Evolutionary conservation across 192 early-diverging fungal species (phyloP), one percentile per base, ranked within the genome.

Genomic region (Allomyces javanicus): DNA sequence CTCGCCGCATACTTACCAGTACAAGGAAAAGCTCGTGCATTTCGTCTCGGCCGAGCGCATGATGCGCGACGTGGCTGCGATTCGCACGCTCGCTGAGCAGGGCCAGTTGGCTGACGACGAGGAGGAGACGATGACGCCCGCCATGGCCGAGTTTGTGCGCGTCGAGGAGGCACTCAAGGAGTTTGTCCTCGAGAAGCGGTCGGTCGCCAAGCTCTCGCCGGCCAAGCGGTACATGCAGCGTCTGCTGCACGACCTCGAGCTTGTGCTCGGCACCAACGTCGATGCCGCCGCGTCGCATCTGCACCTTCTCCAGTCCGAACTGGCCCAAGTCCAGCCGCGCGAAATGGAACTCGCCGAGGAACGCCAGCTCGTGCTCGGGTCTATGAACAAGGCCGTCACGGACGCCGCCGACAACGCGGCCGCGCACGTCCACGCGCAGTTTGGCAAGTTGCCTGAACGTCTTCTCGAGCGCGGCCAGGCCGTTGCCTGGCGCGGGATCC

Each of bases 161-260:
- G 81, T 97, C 66, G 96, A 99, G 78, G 81, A 87, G 65, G 78
- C 81, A 64, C 80, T 99, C 62, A 87, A 92, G 45, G 83, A 85
- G 4, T 99, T 99, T 72, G 89, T 94, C 22, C 81, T 99, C 24
- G 92, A 96, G 76, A 96, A 99, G 74, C 87, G 96, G 23, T 82
- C 87, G 64, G 89, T 88, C 68, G 90, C 90, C 55, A 99, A 99
- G 78, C 76, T 99, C 40, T 86, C 89, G 3, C 96, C 96, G 1
- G 93, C 92, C 26, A 90, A 93, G 75, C 82, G 89, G 67, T 99
- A 94, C 69, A 76, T 96, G 9, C 75, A 78, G 63, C 94, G 95
- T 71, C 77, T 96, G 61, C 78, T 99, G 40, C 71, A 70, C 66
- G 96, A 99, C 68, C 76, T 96, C 65, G 73, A 79, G 65, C 70